A percentile compares a stretch with the other conserved stretches of the same genome.
Conservation (phyloP, 129 eudicot genomes). For the Pittosporum tobira region DNA sequence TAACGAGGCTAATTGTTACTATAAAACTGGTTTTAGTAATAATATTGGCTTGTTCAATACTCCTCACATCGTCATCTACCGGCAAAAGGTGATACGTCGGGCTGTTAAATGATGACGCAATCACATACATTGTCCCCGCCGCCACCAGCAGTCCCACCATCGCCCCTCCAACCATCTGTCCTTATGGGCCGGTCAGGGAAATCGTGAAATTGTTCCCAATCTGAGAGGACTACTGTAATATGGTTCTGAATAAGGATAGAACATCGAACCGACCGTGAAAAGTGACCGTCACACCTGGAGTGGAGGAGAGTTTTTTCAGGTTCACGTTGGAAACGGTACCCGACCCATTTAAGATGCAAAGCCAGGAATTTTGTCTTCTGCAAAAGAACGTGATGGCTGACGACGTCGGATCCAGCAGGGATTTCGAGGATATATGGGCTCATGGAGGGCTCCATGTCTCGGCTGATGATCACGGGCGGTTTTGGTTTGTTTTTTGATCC, state of each 20-base stretch:
- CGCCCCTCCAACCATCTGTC: constrained; percentile 68
- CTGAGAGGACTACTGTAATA: constrained; percentile 16
- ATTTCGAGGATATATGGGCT: constrained; percentile 57
- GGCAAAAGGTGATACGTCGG: constrained; percentile 50
- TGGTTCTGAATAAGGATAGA: constrained; percentile 46
- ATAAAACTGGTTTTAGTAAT: too few relatives aligned
- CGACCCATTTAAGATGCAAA: constrained; percentile 44
- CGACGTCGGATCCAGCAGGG: constrained; percentile 42
- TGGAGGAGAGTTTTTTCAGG: constrained; percentile 50
- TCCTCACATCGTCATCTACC: constrained; percentile 19
- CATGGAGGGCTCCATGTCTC: constrained; percentile 56
- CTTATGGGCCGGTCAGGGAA: constrained; percentile 62
- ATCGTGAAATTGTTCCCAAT: constrained; percentile 41
- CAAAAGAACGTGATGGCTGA: constrained; percentile 26
- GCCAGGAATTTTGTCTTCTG: constrained; percentile 32
- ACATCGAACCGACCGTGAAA: constrained; percentile 75
- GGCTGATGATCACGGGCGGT: constrained; percentile 53
- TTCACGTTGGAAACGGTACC: constrained; percentile 60
- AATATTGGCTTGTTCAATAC: constrained; percentile 10
- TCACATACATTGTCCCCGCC: constrained; percentile 48
- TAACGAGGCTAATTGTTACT: too few relatives aligned
- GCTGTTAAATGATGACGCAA: constrained; percentile 53
- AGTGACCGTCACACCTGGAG: constrained; percentile 48
- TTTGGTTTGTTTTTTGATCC: constrained; percentile 77
- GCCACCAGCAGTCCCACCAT: constrained; percentile 51